A percentile compares a stretch with the other conserved stretches of the same genome.
These are phyloP conservation scores for Arthroderma uncinatum DNA, from an alignment of 2,329 filamentous ascomycete genomes.

Conservation along the genomic window DNA sequence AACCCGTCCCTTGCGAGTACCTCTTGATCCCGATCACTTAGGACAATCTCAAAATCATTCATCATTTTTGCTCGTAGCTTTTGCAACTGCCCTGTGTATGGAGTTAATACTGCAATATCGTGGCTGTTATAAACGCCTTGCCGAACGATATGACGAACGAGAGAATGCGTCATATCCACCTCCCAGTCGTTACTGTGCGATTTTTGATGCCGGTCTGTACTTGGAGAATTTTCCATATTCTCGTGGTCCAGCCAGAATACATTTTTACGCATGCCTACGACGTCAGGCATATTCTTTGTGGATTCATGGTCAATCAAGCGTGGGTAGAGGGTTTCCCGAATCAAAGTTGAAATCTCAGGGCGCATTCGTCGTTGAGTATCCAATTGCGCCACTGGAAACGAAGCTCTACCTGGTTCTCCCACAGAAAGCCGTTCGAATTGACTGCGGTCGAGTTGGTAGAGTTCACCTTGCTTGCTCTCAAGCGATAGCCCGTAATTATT, in stretches of 20 bases:
- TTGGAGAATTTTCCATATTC: constrained; percentile 27
- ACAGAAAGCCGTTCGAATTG: constrained; percentile 45
- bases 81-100: constrained; percentile 45
- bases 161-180: constrained; percentile 49
- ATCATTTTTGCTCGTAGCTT: constrained; percentile 33
- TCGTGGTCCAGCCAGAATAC: constrained; percentile 45
- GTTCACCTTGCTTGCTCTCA: constrained; percentile 48
- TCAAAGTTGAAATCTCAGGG: constrained; percentile 49
- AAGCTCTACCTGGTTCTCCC: background rate
- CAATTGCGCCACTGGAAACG: constrained; percentile 35
- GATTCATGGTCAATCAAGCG: constrained; percentile 41
- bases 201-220: constrained; percentile 21
- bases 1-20: constrained; percentile 37
- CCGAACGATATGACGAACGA: constrained; percentile 54
- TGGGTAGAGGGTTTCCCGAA: constrained; percentile 49
- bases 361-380: constrained; percentile 55
- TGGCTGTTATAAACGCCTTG: constrained; percentile 51
- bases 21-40: constrained; percentile 53
- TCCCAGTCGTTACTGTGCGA: constrained; percentile 46
- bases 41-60: constrained; percentile 46
- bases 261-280: constrained; percentile 39
- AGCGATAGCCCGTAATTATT: constrained; percentile 50
- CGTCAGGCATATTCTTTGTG: constrained; percentile 29
- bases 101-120: constrained; percentile 61
- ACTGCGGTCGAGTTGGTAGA: constrained; percentile 45